Conservation (phyloP, 73 alveolate species). For the Tetrahymena malaccensis region DNA sequence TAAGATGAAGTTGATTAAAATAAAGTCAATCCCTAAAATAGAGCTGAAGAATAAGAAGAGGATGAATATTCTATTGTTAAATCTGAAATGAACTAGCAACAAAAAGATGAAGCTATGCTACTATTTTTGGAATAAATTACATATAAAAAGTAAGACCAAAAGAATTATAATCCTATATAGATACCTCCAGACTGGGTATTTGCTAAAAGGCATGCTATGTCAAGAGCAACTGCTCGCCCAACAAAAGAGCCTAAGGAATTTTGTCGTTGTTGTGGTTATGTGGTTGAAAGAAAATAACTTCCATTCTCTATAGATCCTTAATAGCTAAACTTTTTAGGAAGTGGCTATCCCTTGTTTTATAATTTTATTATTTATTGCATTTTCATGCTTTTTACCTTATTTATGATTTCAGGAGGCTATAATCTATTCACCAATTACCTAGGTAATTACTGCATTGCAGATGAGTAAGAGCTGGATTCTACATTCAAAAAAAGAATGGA, state of each 20-base stretch:
- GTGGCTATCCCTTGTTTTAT: constrained; percentile 19
- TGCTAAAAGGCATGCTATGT: constrained; percentile 23
- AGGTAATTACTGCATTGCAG: neutral
- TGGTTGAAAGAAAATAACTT: neutral
- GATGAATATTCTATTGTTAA: neutral
- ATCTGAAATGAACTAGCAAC: neutral
- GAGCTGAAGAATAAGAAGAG: neutral
- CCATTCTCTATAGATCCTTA: constrained; percentile 6
- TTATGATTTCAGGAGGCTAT: neutral
- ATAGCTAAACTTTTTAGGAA: constrained; percentile 19
- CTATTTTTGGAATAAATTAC: neutral
- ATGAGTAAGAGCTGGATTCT: neutral
- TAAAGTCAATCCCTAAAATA: neutral
- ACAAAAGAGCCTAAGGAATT: constrained; percentile 6
- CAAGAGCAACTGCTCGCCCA: constrained; percentile 20
- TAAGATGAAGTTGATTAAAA: neutral
- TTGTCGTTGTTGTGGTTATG: constrained; percentile 27
- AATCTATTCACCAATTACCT: neutral
- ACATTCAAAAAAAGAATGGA: neutral
- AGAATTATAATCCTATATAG: constrained; percentile 7
- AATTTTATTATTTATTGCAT: constrained; percentile 32
- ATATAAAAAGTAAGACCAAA: neutral
- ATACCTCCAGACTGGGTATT: constrained; percentile 41
- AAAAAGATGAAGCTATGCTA: neutral
- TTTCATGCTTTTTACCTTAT: neutral